A percentile compares a stretch with the other conserved stretches of the same genome.
These are phyloP conservation scores for Elongisporangium undulatum DNA, from an alignment of 352 stramenopile genomes.

Conservation along the genomic window DNA sequence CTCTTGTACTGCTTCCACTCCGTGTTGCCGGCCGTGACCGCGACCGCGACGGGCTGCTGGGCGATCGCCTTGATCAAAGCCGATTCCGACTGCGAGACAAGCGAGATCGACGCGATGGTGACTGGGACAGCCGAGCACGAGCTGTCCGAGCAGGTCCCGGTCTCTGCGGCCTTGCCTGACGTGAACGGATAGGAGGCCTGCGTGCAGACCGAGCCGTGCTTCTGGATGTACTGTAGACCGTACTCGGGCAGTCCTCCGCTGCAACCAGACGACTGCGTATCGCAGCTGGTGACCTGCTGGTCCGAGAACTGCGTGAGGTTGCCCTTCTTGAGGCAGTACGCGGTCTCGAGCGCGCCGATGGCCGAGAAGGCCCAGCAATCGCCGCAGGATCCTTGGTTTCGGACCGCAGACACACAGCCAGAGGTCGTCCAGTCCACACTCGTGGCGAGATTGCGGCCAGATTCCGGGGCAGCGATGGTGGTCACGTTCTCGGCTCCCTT, in stretches of 20 bases:
- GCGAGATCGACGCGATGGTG: constrained; percentile 42
- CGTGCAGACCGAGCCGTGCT: constrained; percentile 68
- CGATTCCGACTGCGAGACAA: constrained; percentile 66
- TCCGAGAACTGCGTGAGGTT: constrained; percentile 86
- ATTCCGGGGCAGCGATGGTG: constrained; percentile 6
- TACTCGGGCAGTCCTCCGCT: constrained; percentile 86
- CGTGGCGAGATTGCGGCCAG: no score
- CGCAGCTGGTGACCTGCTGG: constrained; percentile 92
- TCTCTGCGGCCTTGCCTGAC: constrained; percentile 31
- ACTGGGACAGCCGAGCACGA: constrained; percentile 29
- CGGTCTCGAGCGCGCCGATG: constrained; percentile 89
- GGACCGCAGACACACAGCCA: constrained; percentile 69
- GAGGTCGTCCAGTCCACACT: constrained; percentile 58
- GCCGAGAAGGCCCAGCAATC: constrained; percentile 98
- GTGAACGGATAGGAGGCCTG: constrained; percentile 82
- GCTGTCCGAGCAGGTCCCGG: constrained; percentile 19
- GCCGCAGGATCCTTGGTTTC: constrained; percentile 96
- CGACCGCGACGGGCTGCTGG: constrained; percentile 91
- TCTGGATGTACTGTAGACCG: constrained; percentile 89
- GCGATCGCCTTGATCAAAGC: constrained; percentile 84
- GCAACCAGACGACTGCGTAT: constrained; percentile 82
- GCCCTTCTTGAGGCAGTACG: constrained; percentile 75
- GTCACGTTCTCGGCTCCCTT: constrained; percentile 8
- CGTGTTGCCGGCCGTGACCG: constrained; percentile 92
- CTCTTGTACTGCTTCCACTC: constrained; percentile 97